These are phyloP conservation scores for Saturnispora sanitii DNA, from an alignment of 805 yeast species.

Conservation along the genomic window DNA sequence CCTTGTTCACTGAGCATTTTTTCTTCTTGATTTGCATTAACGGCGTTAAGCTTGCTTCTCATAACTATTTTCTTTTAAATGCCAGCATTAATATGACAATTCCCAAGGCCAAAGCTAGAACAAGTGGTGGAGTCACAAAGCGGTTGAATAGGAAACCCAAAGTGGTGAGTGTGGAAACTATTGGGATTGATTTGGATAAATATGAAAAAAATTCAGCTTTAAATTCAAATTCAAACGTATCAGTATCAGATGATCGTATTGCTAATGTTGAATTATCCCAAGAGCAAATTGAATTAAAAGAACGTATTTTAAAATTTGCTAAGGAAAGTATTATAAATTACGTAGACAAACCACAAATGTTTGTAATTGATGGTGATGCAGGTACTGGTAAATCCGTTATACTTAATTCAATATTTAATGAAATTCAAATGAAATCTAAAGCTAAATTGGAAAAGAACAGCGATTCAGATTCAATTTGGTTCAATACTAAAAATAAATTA, in stretches of 20 bases:
- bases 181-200: conserved; percentile 1
- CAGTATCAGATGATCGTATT: conserved; percentile 28
- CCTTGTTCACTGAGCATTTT: no score
- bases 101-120: no score
- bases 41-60: conserved; percentile 11
- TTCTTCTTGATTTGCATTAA: neutral
- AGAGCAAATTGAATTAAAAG: conserved; percentile 29
- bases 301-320: conserved; percentile 24
- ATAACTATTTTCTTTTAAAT: neutral
- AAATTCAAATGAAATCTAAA: conserved; percentile 25
- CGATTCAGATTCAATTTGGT: conserved; percentile 15
- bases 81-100: neutral
- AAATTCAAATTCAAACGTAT: no score
- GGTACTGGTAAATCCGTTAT: conserved; percentile 41
- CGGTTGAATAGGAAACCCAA: neutral
- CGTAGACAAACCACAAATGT: conserved; percentile 25
- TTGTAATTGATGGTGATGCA: conserved; percentile 38
- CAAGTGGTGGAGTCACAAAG: no score
- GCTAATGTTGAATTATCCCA: conserved; percentile 28
- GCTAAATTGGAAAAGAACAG: conserved; percentile 15
- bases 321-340: conserved; percentile 17
- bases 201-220: conserved; percentile 2
- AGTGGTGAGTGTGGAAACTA: neutral
- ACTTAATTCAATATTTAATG: conserved; percentile 34
- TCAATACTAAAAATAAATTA: conserved; percentile 28